Evolutionary conservation across 2,329 filamentous ascomycete genomes (phyloP).

Genomic region (Furcasterigmium furcatum): DNA sequence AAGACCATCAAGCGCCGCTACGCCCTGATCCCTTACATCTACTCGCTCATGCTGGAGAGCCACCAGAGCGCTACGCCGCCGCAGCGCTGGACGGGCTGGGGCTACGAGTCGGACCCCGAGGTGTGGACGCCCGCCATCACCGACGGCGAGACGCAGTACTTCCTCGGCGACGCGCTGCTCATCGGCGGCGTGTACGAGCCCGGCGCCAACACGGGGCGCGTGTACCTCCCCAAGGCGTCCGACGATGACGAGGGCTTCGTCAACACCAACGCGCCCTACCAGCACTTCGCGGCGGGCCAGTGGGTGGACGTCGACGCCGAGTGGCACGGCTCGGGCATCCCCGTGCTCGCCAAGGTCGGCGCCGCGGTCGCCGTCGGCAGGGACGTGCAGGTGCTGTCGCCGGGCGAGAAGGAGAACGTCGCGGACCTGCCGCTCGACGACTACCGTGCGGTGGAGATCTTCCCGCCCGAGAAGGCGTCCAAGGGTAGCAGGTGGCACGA

Average conservation of each 20-base stretch:
- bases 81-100: conserved; percentile 72
- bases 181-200: conserved; percentile 66
- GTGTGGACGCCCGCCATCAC: conserved; percentile 62
- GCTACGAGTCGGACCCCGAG: conserved; percentile 62
- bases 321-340: conserved; percentile 37
- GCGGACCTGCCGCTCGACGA: conserved; percentile 35
- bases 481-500: conserved; percentile 19
- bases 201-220: conserved; percentile 44
- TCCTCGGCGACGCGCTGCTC: conserved; percentile 65
- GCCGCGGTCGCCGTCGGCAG: conserved; percentile 33
- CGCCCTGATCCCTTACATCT: conserved; percentile 69
- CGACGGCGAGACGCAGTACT: conserved; percentile 68
- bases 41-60: conserved; percentile 60
- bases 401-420: conserved; percentile 31
- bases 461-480: conserved; percentile 24
- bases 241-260: conserved; percentile 53
- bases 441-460: conserved; percentile 38
- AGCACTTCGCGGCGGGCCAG: conserved; percentile 44
- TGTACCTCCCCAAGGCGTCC: conserved; percentile 62
- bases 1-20: conserved; percentile 68
- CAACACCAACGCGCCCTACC: conserved; percentile 59
- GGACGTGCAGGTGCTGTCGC: conserved; percentile 30
- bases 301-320: conserved; percentile 36
- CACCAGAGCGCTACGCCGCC: conserved; percentile 60
- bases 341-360: conserved; percentile 34